These are phyloP conservation scores for Botryotinia convoluta DNA, from an alignment of 2,329 filamentous ascomycete genomes.

Conservation along the genomic window DNA sequence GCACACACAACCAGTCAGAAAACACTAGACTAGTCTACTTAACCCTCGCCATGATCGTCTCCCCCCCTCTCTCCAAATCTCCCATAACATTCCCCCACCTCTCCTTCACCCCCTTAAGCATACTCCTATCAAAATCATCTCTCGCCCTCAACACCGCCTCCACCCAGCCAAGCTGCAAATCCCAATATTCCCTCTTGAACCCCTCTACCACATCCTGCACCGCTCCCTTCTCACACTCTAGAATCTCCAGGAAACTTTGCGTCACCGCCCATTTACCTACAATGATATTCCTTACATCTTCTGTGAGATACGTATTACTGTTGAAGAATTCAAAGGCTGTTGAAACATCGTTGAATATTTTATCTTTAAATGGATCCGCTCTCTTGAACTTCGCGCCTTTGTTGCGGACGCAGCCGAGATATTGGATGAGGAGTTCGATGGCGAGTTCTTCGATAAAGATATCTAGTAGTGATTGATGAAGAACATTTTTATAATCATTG, in stretches of 20 bases:
- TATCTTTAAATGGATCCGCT: conserved; percentile 82
- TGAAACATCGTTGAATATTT: conserved; percentile 89
- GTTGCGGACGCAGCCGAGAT: conserved; percentile 83
- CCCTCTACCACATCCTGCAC: conserved; percentile 75
- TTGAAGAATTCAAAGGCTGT: conserved; percentile 89
- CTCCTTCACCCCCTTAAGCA: conserved; percentile 85
- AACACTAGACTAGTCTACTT: too few species aligned
- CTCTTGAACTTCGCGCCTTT: conserved; percentile 85
- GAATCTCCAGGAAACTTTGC: conserved; percentile 74
- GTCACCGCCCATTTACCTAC: conserved; percentile 92
- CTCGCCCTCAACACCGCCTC: conserved; percentile 82
- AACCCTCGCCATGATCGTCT: conserved; percentile 94
- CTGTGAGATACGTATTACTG: conserved; percentile 56
- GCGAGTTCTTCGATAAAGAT: conserved; percentile 92
- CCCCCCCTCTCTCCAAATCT: conserved; percentile 72
- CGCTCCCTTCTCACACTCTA: conserved; percentile 71
- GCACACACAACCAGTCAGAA: too few species aligned
- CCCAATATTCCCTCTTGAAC: conserved; percentile 89
- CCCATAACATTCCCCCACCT: conserved; percentile 83
- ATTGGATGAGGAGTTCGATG: conserved; percentile 84
- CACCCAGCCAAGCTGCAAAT: conserved; percentile 92
- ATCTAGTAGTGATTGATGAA: conserved; percentile 84
- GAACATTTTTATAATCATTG: conserved; percentile 75
- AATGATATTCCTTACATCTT: conserved; percentile 68
- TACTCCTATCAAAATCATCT: conserved; percentile 89